These are phyloP conservation scores for Ceratorhiza oryzae-sativae DNA, from an alignment of 1,284 basidiomycete genomes.

Conservation along the genomic window DNA sequence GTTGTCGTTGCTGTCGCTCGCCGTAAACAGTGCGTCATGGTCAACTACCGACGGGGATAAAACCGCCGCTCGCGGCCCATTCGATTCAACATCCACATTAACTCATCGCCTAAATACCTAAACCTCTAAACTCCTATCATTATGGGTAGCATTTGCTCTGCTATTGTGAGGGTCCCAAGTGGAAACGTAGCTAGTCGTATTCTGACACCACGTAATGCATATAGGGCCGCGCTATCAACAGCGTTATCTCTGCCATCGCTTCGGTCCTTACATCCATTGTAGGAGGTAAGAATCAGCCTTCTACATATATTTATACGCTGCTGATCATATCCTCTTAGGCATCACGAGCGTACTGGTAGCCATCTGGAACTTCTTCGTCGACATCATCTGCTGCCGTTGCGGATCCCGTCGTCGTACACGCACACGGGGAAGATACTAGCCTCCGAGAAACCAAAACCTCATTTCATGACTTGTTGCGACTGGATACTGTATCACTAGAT, in stretches of 20 bases:
- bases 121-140: background rate
- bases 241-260: conserved; percentile 42
- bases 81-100: conserved; percentile 46
- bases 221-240: conserved; percentile 39
- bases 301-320: background rate
- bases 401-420: conserved; percentile 39
- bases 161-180: conserved; percentile 16
- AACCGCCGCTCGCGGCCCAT: conserved; percentile 47
- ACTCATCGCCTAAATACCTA: background rate
- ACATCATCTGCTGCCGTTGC: conserved; percentile 44
- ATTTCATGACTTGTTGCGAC: background rate
- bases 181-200: too few species aligned
- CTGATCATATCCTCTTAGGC: background rate
- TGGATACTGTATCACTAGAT: background rate
- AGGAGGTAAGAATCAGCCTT: conserved; percentile 33
- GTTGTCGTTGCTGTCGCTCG: too few species aligned
- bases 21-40: background rate
- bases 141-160: conserved; percentile 42
- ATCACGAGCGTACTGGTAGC: conserved; percentile 41
- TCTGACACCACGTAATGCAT: background rate
- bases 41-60: background rate
- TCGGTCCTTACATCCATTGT: conserved; percentile 41
- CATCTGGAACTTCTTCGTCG: conserved; percentile 43
- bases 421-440: conserved; percentile 15
- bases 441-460: background rate